Evolutionary conservation across 495 filamentous ascomycete species (phyloP).

Genomic region (Evansstolkia leycettana): DNA sequence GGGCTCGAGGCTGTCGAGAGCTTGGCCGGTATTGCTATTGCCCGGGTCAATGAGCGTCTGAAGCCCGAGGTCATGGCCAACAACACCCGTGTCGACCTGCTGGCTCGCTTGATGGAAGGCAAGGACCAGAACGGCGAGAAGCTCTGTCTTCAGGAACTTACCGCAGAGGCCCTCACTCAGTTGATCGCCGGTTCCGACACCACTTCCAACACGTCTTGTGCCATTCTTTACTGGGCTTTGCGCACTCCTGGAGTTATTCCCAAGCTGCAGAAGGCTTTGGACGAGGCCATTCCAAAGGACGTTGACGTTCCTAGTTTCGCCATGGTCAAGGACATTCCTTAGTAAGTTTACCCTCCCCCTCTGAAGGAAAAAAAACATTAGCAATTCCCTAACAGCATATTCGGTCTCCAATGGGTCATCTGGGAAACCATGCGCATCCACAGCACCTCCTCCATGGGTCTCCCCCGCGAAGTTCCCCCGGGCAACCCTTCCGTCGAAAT

Average conservation of each 20-base stretch:
- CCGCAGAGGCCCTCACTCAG: conserved; percentile 80
- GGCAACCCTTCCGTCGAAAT: conserved; percentile 43
- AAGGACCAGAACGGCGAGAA: conserved; percentile 66
- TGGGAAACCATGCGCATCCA: conserved; percentile 86
- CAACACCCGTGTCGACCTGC: conserved; percentile 60
- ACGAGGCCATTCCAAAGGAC: conserved; percentile 48
- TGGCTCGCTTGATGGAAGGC: conserved; percentile 77
- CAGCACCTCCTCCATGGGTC: conserved; percentile 76
- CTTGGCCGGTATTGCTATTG: conserved; percentile 56
- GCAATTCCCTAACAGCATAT: neutral
- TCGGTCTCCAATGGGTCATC: conserved; percentile 59
- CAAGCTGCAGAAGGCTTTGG: conserved; percentile 62
- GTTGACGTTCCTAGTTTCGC: conserved; percentile 56
- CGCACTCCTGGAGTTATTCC: conserved; percentile 57
- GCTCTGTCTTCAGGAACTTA: conserved; percentile 66
- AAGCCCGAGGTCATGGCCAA: conserved; percentile 45
- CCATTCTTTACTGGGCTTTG: conserved; percentile 65
- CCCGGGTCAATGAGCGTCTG: conserved; percentile 63
- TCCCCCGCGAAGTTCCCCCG: conserved; percentile 66
- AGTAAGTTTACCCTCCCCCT: conserved; percentile 26
- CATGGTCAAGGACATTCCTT: conserved; percentile 62
- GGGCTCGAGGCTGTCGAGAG: conserved; percentile 37
- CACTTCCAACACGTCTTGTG: conserved; percentile 80
- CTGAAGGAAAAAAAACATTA: no score
- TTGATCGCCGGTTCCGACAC: conserved; percentile 87